Base-by-base conservation (phyloP, 371 early-diverging fungal species). In the Sporodiniella umbellata region DNA sequence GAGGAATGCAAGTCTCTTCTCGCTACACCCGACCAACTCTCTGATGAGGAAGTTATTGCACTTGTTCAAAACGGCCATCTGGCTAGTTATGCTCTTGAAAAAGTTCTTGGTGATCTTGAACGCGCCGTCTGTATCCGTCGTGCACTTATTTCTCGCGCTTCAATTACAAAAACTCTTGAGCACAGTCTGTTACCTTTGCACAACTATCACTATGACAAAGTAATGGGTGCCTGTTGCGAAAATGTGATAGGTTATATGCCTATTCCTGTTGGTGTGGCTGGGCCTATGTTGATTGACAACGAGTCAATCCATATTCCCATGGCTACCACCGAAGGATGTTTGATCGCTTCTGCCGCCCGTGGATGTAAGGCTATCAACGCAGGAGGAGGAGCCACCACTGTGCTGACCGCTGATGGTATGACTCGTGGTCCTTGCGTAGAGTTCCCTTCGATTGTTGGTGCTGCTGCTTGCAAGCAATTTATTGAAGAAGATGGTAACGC, bases 161-260 rank as follows among this genome's bases (percentile, higher is more conserved):
- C 85, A 0, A 59, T 68, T 14, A 80, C 87, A 28, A 77, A 81
- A 54, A 80, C 85, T 3, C 70, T 89, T 7, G 87, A 89, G 57
- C 33, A 70, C 12, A 80, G 84, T 42, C 54, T 72, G 7, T 66
- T 96, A 40, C 96, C 96, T 14, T 64, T 86, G 55, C 68, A 85
- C 45, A 81, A 89, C 58, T 95, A 93, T 56, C 90, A 93, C 62
- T 97, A 95, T 67, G 72, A 82, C 56, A 86, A 86, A 56, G 93
- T 98, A 4, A 75, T 85, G 58, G 96, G 96, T 3, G 87, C 89
- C 50, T 96, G 96, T 75, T 97, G 97, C 62, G 98, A 98, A 65
- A 98, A 97, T 69, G 96, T 98, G 8, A 84, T 98, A 62, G 98
- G 98, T 33, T 92, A 94, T 57, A 79, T 92, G 78, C 97, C 96